Conservation (phyloP, 805 yeast species). For the Brettanomyces nanus region DNA sequence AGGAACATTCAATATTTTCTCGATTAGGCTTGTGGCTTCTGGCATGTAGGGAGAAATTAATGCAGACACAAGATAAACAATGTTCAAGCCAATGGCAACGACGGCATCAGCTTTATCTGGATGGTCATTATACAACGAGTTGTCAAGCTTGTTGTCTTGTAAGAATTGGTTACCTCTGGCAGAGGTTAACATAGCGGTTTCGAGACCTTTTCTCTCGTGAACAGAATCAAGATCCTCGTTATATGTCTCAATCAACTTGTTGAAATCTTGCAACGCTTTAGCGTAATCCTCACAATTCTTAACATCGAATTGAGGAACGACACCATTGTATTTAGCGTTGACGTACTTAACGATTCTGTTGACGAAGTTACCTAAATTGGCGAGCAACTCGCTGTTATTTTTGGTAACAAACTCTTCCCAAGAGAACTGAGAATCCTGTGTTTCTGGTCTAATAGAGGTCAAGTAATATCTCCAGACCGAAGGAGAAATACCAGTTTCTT, state of each 20-base stretch:
- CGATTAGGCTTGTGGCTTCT: constrained; percentile 60
- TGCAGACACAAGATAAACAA: constrained; percentile 79
- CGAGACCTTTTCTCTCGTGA: constrained; percentile 82
- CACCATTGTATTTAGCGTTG: constrained; percentile 85
- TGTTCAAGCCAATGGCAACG: constrained; percentile 82
- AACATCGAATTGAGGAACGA: constrained; percentile 60
- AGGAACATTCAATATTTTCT: constrained; percentile 78
- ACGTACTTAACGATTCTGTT: constrained; percentile 89
- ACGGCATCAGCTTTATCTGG: constrained; percentile 88
- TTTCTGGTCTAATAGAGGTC: constrained; percentile 88
- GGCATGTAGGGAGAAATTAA: constrained; percentile 88
- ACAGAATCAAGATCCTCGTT: constrained; percentile 67
- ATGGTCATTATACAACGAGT: constrained; percentile 62
- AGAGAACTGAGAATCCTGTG: constrained; percentile 92
- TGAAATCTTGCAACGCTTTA: constrained; percentile 46
- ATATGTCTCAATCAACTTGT: constrained; percentile 53
- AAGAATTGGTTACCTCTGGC: constrained; percentile 91
- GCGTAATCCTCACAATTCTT: constrained; percentile 40
- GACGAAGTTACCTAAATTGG: constrained; percentile 94
- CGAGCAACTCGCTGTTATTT: constrained; percentile 88
- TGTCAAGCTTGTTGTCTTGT: constrained; percentile 94
- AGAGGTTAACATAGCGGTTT: constrained; percentile 82
- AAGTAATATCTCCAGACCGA: constrained; percentile 98
- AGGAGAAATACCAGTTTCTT: constrained; percentile 83
- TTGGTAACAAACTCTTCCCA: constrained; percentile 94